These are phyloP conservation scores for Pseudonitzschia multiseries DNA, from an alignment of 108 stramenopile genomes.

Conservation along the genomic window DNA sequence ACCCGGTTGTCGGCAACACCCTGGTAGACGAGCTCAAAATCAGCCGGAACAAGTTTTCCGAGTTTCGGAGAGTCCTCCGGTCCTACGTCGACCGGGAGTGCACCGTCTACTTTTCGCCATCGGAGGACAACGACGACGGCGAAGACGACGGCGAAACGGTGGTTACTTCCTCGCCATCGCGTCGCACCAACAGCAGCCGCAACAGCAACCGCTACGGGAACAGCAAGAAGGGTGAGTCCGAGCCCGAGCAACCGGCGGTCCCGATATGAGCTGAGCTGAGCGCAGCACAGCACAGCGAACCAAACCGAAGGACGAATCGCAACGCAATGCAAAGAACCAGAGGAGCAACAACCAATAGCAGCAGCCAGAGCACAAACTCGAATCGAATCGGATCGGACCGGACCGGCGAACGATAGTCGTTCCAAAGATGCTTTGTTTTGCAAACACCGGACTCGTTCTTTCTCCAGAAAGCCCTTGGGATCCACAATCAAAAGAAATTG, in stretches of 20 bases:
- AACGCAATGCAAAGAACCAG: too few species aligned
- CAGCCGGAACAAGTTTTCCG: constrained; percentile 51
- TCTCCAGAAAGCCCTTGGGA: too few species aligned
- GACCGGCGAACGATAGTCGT: too few species aligned
- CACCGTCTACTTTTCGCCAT: constrained; percentile 23
- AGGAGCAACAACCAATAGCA: too few species aligned
- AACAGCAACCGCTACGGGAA: not conserved
- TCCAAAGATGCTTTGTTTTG: too few species aligned
- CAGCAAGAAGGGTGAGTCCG: not conserved
- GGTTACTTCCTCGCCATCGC: not conserved
- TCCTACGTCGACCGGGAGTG: constrained; percentile 56
- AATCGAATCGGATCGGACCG: too few species aligned
- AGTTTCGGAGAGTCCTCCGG: constrained; percentile 47
- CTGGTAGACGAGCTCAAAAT: constrained; percentile 57
- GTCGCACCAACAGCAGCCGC: not conserved
- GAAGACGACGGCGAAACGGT: not conserved
- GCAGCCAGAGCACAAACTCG: too few species aligned
- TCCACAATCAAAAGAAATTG: too few species aligned
- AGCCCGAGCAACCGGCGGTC: not conserved
- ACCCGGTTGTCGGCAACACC: too few species aligned
- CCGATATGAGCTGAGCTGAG: not conserved
- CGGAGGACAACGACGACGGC: not conserved
- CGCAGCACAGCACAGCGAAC: not conserved
- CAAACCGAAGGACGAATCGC: too few species aligned
- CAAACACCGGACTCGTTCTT: too few species aligned